Evolutionary conservation across 371 early-diverging fungal genomes (phyloP), one percentile per base, ranked within the genome.

Genomic region (Smittium mucronatum): DNA sequence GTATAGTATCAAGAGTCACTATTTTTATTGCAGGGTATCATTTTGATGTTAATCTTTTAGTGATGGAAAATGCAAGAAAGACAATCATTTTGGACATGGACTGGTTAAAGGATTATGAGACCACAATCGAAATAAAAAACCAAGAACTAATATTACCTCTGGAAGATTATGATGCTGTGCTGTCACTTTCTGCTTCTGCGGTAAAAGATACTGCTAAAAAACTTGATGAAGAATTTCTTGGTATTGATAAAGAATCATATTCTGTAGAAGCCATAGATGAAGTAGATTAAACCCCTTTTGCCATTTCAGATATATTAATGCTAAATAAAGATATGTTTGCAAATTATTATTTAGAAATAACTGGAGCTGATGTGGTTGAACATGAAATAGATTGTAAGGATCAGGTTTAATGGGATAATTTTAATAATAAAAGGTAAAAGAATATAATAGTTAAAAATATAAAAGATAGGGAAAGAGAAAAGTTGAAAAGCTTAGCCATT

Each of bases 321-420:
- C 5, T 11, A 61, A 28, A 68, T 57, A 68, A 32, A 2, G 66
- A 32, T n/a, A 25, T 58, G 5, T 68, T 68, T 68, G 57, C 34
- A 5, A 57, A 63, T 11, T 17, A 61, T 25, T 66, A 33, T 28
- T 17, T 5, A 47, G 69, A 66, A 60, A 11, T 68, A 5, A 29
- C 64, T n/a, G 36, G 34, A 2, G n/a, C 32, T 2, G 30, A n/a
- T 15, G 2, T 30, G 2, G n/a, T 68, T 15, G 69, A 68, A 57
- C 69, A 68, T n/a, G 28, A 17, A 8, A 47, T 47, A n/a, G n/a
- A n/a, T n/a, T n/a, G n/a, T n/a, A n/a, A n/a, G n/a, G n/a, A n/a
- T n/a, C n/a, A n/a, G n/a, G n/a, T n/a, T n/a, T n/a, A n/a, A n/a
- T n/a, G n/a, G n/a, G n/a, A n/a, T n/a, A n/a, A n/a, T n/a, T n/a